Conservation (phyloP, 129 eudicot species). For the Lonicera japonica region DNA sequence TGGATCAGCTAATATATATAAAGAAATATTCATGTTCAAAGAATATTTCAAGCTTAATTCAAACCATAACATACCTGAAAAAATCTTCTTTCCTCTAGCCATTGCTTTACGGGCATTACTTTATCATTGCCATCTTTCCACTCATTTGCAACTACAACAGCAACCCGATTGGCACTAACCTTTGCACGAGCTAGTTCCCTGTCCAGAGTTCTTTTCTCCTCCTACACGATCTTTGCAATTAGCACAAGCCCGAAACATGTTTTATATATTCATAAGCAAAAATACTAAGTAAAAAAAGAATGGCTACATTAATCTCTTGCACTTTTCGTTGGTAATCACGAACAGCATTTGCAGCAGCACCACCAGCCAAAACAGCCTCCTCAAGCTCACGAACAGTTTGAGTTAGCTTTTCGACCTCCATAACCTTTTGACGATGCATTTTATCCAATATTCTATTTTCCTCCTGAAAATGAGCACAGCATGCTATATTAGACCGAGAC, state of each 20-base stretch:
- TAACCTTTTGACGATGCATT: constrained; percentile 89
- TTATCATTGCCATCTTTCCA: constrained; percentile 89
- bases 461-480: constrained; percentile 36
- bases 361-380: constrained; percentile 92
- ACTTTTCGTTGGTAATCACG: constrained; percentile 86
- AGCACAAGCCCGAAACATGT: constrained; percentile 11
- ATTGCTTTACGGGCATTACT: constrained; percentile 93
- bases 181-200: constrained; percentile 94
- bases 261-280: not conserved
- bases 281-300: not conserved
- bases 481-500: constrained; percentile 15
- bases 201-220: constrained; percentile 71
- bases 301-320: constrained; percentile 72
- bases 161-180: constrained; percentile 81
- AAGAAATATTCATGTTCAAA: no score
- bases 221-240: constrained; percentile 37
- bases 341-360: constrained; percentile 91
- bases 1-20: no score
- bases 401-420: constrained; percentile 80
- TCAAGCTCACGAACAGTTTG: constrained; percentile 83
- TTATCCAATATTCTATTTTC: constrained; percentile 83
- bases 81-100: constrained; percentile 92
- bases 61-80: constrained; percentile 45
- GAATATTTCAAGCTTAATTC: not conserved
- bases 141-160: constrained; percentile 90